Evolutionary conservation across 2,329 filamentous ascomycete genomes (phyloP).

Genomic region (Aspergillus brunneoviolaceus): DNA sequence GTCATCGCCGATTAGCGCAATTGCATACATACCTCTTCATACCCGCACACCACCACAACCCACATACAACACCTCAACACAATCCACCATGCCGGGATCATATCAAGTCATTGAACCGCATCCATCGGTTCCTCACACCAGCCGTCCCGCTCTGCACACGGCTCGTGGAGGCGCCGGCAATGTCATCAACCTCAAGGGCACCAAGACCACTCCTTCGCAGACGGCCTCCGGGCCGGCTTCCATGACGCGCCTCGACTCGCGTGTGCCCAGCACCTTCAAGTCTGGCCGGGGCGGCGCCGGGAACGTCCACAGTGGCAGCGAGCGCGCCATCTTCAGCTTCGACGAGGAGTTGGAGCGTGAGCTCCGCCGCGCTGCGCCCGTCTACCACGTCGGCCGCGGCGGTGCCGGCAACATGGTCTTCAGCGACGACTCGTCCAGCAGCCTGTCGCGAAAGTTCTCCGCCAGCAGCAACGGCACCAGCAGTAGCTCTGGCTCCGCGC

Average conservation of each 20-base stretch:
- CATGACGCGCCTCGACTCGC: conserved; percentile 49
- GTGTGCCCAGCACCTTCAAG: conserved; percentile 40
- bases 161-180: conserved; percentile 62
- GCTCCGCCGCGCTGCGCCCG: conserved; percentile 56
- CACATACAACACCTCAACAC: conserved; percentile 12
- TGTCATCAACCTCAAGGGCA: conserved; percentile 53
- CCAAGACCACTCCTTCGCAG: conserved; percentile 49
- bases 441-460: conserved; percentile 39
- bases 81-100: conserved; percentile 32
- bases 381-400: conserved; percentile 64
- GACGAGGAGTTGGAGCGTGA: conserved; percentile 64
- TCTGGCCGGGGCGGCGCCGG: conserved; percentile 57
- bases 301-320: conserved; percentile 53
- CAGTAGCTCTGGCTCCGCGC: conserved; percentile 37
- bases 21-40: neutral
- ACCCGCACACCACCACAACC: neutral
- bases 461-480: conserved; percentile 36
- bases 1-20: neutral
- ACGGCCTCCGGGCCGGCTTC: conserved; percentile 50
- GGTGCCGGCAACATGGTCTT: conserved; percentile 57
- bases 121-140: conserved; percentile 53
- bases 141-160: conserved; percentile 51
- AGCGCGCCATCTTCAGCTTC: conserved; percentile 65
- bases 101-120: conserved; percentile 63
- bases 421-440: conserved; percentile 26